Percentiles rank a stretch among this genome's conserved stretches.
phyloP scores from a whole-genome alignment of 2,329 filamentous ascomycete species.

The Emergomyces africanus region DNA sequence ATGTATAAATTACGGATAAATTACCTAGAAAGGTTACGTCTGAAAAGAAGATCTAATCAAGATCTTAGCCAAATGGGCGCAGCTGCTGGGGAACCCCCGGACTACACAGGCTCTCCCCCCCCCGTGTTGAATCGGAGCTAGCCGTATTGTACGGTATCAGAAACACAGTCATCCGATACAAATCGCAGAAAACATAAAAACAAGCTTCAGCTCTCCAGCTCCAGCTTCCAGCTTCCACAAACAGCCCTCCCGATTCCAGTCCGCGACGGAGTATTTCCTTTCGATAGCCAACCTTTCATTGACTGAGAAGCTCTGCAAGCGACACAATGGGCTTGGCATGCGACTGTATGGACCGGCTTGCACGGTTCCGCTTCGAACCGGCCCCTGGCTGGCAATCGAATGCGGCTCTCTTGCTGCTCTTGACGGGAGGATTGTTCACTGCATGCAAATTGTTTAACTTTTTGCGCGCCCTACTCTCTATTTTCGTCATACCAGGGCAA shows the following conservation, averaged over 20 bases:
- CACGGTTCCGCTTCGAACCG: slow-evolving; percentile 22
- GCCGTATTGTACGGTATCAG: not conserved
- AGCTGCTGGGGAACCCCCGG: no score
- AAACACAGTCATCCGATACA: no score
- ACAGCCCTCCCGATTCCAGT: not conserved
- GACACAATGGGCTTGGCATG: slow-evolving; percentile 22
- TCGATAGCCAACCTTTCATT: not conserved
- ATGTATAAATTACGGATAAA: no score
- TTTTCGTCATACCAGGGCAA: slow-evolving; percentile 51
- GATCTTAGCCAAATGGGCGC: no score
- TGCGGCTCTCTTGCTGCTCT: slow-evolving; percentile 24
- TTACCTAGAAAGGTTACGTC: no score
- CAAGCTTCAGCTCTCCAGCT: not conserved
- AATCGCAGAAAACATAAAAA: no score
- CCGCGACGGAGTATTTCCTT: not conserved
- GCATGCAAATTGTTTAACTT: slow-evolving; percentile 46
- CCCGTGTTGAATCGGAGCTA: not conserved
- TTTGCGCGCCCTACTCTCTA: slow-evolving; percentile 49
- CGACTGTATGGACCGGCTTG: slow-evolving; percentile 20
- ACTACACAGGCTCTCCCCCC: no score
- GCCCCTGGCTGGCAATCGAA: slow-evolving; percentile 26
- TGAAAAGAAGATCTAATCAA: no score
- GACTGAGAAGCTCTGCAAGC: not conserved
- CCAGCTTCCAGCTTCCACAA: not conserved
- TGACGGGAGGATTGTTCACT: slow-evolving; percentile 47